These are phyloP conservation scores for Botrytis sinoallii DNA, from an alignment of 2,329 filamentous ascomycete species.

Conservation along the genomic window DNA sequence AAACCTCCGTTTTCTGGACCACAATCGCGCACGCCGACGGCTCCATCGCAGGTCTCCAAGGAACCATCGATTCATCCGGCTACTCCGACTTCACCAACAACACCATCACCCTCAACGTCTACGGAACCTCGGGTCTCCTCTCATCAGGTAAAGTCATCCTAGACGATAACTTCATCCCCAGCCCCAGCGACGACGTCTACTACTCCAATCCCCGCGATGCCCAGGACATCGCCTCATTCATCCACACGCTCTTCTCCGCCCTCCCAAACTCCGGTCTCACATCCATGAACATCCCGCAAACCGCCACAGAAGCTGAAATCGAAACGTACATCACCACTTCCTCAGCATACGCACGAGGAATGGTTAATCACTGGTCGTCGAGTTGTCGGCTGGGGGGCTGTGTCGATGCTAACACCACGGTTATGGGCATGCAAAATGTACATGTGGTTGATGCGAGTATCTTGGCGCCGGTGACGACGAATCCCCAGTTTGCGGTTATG, in stretches of 20 bases:
- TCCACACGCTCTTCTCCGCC: slow-evolving; percentile 48
- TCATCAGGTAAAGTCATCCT: slow-evolving; percentile 48
- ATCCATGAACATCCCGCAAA: slow-evolving; percentile 48
- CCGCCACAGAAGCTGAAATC: slow-evolving; percentile 48
- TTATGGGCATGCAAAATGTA: slow-evolving; percentile 49
- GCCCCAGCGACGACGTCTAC: slow-evolving; percentile 44
- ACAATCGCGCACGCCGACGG: slow-evolving; percentile 45
- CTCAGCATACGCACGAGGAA: slow-evolving; percentile 47
- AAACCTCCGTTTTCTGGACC: slow-evolving; percentile 53
- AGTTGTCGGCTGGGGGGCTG: slow-evolving; percentile 50
- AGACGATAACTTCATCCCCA: slow-evolving; percentile 44
- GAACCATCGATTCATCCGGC: slow-evolving; percentile 51
- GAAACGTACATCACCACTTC: slow-evolving; percentile 48
- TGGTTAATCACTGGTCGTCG: slow-evolving; percentile 53
- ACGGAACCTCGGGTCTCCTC: slow-evolving; percentile 53
- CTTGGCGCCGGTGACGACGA: slow-evolving; percentile 49
- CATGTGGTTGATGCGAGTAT: slow-evolving; percentile 52
- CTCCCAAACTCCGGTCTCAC: slow-evolving; percentile 44
- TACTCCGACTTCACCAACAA: slow-evolving; percentile 43
- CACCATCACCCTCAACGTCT: slow-evolving; percentile 55
- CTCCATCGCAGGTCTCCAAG: slow-evolving; percentile 46
- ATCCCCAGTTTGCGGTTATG: slow-evolving; percentile 55
- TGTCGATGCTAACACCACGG: slow-evolving; percentile 47
- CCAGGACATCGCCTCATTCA: slow-evolving; percentile 48
- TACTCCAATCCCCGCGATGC: slow-evolving; percentile 49